phyloP scores from a whole-genome alignment of 2,329 filamentous ascomycete genomes.

The Stagonosporopsis chrysanthemi region DNA sequence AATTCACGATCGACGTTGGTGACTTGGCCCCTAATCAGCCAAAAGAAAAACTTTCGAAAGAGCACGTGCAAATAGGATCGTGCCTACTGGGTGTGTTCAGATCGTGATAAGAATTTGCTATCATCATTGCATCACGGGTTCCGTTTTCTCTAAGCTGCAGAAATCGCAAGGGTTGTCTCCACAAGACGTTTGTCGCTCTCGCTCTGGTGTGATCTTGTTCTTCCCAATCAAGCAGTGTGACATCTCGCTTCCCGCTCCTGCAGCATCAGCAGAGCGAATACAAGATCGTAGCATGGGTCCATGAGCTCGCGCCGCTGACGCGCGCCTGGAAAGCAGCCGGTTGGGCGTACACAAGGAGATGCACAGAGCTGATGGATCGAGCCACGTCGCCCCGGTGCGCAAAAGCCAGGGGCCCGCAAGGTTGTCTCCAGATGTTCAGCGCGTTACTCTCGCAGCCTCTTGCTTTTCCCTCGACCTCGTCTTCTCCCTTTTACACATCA shows the following conservation, averaged over 20 bases:
- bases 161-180: background rate
- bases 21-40: slow-evolving; percentile 19
- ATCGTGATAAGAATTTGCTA: background rate
- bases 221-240: slow-evolving; percentile 3
- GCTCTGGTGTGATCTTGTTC: background rate
- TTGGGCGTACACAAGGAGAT: slow-evolving; percentile 27
- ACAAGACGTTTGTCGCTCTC: background rate
- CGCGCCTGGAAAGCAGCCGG: slow-evolving; percentile 41
- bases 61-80: background rate
- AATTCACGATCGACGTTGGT: slow-evolving; percentile 10
- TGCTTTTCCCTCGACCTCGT: background rate
- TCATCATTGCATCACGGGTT: background rate
- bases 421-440: background rate
- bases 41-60: slow-evolving; percentile 25
- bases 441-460: background rate
- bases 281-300: slow-evolving; percentile 10
- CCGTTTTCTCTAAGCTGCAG: background rate
- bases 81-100: background rate
- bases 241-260: background rate
- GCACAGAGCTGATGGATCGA: slow-evolving; percentile 30
- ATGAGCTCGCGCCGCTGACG: slow-evolving; percentile 26
- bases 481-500: background rate
- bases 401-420: background rate
- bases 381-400: slow-evolving; percentile 27
- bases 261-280: slow-evolving; percentile 3